Evolutionary conservation across 768 basidiomycete genomes (phyloP).

Genomic region (Podaxis sp.): DNA sequence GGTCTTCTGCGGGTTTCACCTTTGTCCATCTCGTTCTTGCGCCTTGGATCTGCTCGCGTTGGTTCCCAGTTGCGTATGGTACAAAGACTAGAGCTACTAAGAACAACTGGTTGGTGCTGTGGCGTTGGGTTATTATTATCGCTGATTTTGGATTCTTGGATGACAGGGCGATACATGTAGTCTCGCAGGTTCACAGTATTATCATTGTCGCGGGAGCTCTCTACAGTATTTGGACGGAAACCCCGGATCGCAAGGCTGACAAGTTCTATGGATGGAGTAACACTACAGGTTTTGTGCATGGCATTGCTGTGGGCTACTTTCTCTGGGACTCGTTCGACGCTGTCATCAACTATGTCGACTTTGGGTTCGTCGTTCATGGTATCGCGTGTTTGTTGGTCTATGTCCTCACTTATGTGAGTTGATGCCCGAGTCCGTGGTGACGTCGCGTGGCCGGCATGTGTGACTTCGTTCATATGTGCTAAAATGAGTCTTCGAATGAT

Average conservation of each 20-base stretch:
- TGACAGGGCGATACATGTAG: constrained; percentile 64
- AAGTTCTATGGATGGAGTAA: constrained; percentile 78
- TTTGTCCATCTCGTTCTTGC: constrained; percentile 57
- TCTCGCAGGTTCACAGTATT: constrained; percentile 73
- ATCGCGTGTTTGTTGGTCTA: constrained; percentile 67
- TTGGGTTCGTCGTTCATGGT: constrained; percentile 82
- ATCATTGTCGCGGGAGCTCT: constrained; percentile 65
- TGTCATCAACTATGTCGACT: constrained; percentile 61
- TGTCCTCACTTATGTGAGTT: constrained; percentile 65
- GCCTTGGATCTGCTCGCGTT: constrained; percentile 46
- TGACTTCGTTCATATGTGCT: background rate
- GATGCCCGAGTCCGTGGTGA: background rate
- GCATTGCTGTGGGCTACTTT: constrained; percentile 78
- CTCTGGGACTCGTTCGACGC: constrained; percentile 83
- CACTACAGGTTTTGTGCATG: constrained; percentile 53
- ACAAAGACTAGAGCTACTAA: constrained; percentile 43
- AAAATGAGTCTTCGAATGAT: background rate
- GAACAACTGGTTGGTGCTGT: constrained; percentile 56
- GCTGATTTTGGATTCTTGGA: constrained; percentile 15
- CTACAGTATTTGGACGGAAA: constrained; percentile 42
- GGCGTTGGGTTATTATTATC: background rate
- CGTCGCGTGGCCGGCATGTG: constrained; percentile 9
- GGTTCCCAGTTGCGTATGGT: constrained; percentile 52
- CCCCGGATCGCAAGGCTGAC: constrained; percentile 51
- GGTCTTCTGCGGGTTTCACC: constrained; percentile 57